Base-by-base conservation (phyloP, 1,284 basidiomycete genomes). In the Cutaneotrichosporon daszewskae region DNA sequence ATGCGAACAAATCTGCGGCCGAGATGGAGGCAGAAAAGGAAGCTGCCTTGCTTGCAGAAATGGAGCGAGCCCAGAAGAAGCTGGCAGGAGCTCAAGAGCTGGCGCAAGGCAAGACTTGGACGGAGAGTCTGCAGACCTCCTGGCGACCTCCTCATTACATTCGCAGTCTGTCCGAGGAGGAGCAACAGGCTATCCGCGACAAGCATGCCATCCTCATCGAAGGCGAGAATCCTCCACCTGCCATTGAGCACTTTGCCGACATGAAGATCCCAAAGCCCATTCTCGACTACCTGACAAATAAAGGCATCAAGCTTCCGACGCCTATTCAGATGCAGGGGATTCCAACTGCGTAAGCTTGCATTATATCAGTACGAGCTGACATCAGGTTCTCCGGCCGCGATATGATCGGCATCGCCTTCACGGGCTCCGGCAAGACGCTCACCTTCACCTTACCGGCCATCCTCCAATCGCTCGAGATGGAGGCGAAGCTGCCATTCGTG, bases 241-340 rank as follows among this genome's bases (percentile, higher is more conserved):
- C 92, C 1, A 95, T 97, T 43, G 83, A 89, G 50, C 81, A 87
- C 57, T 98, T 98, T 71, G 77, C 77, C 31, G 95, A 98, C 67
- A 99, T 99, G 95, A 97, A 96, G 76, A 82, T 99, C 9, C 95
- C 94, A 3, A 76, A 79, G 26, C 78, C 83, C 7, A 79, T 98
- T 19, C 74, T 98, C 25, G 79, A 84, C 44, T 84, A 86, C 66
- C 77, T 99, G 35, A 83, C 82, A 63, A 77, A 79, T 26, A 89
- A 91, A 51, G 84, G 86, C 35, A 98, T 99, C 62, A 76, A 79
- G 20, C 77, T 74, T 25, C 95, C 95, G 0, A 92, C 95, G 0
- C 94, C 94, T 2, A 98, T 98, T 60, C 95, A 99, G 66, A 78
- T 96, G 37, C 95, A 98, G 73, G 95, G 95, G 16, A 82, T 98